Evolutionary conservation across 495 filamentous ascomycete species (phyloP).

Genomic region (Lepidopterella palustris): DNA sequence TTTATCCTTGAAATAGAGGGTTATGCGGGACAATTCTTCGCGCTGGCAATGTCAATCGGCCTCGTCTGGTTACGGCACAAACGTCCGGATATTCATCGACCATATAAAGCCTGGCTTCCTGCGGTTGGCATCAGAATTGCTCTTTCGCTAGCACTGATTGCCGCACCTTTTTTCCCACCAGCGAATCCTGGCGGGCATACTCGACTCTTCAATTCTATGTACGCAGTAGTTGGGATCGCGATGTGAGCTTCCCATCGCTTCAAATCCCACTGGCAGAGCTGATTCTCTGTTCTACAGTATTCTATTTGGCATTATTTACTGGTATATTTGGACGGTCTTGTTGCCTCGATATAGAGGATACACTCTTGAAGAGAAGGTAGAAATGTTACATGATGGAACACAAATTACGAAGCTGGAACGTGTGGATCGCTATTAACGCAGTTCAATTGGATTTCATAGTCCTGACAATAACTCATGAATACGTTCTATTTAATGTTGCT

Average conservation of each 20-base stretch:
- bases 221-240: slow-evolving; percentile 62
- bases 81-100: slow-evolving; percentile 55
- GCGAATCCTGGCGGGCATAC: slow-evolving; percentile 47
- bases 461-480: not conserved
- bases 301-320: slow-evolving; percentile 57
- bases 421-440: slow-evolving; percentile 22
- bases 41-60: slow-evolving; percentile 53
- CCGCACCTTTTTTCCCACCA: slow-evolving; percentile 50
- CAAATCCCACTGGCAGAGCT: slow-evolving; percentile 3
- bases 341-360: slow-evolving; percentile 56
- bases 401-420: slow-evolving; percentile 51
- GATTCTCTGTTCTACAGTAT: slow-evolving; percentile 48
- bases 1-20: slow-evolving; percentile 70
- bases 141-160: slow-evolving; percentile 44
- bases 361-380: slow-evolving; percentile 52
- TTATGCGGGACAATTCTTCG: slow-evolving; percentile 59
- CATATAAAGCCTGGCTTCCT: slow-evolving; percentile 61
- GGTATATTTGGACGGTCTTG: slow-evolving; percentile 62
- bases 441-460: not conserved
- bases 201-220: slow-evolving; percentile 62
- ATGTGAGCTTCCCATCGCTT: slow-evolving; percentile 46
- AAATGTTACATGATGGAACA: slow-evolving; percentile 54
- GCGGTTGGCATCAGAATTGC: slow-evolving; percentile 44
- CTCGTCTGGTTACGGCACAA: slow-evolving; percentile 56
- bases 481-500: slow-evolving; percentile 4